Conservation (phyloP, 305 asterid genomes). For the Solanum chacoense region DNA sequence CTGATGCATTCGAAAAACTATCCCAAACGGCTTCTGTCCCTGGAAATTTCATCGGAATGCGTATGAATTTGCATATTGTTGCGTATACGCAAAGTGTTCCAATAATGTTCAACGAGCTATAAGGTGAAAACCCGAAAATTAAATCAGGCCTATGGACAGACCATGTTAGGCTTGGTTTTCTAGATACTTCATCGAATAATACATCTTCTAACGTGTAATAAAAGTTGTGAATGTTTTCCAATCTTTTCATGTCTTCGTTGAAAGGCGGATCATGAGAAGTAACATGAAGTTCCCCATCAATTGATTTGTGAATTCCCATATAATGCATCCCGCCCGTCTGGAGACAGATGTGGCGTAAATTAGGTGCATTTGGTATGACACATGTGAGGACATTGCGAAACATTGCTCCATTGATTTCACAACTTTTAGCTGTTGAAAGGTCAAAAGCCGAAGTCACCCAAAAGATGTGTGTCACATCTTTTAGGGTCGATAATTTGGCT, state of each 20-base stretch:
- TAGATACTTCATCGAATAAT: conserved; percentile 11
- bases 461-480: conserved; percentile 50
- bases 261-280: conserved; percentile 46
- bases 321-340: conserved; percentile 60
- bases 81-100: conserved; percentile 54
- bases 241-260: conserved; percentile 35
- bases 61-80: conserved; percentile 41
- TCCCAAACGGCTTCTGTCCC: conserved; percentile 42
- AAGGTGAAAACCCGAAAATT: conserved; percentile 55
- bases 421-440: neutral
- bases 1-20: conserved; percentile 37
- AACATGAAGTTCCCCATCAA: conserved; percentile 26
- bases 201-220: conserved; percentile 55
- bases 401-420: conserved; percentile 38
- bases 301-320: conserved; percentile 33
- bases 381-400: conserved; percentile 38
- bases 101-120: conserved; percentile 49
- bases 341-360: conserved; percentile 38
- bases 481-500: conserved; percentile 35
- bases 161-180: conserved; percentile 27
- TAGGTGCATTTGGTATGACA: conserved; percentile 34
- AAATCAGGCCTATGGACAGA: conserved; percentile 49
- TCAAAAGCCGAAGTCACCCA: conserved; percentile 48
- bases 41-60: conserved; percentile 34
- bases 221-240: conserved; percentile 32